These are phyloP conservation scores for Fusarium bactridioides DNA, from an alignment of 2,329 filamentous ascomycete genomes.

Conservation along the genomic window DNA sequence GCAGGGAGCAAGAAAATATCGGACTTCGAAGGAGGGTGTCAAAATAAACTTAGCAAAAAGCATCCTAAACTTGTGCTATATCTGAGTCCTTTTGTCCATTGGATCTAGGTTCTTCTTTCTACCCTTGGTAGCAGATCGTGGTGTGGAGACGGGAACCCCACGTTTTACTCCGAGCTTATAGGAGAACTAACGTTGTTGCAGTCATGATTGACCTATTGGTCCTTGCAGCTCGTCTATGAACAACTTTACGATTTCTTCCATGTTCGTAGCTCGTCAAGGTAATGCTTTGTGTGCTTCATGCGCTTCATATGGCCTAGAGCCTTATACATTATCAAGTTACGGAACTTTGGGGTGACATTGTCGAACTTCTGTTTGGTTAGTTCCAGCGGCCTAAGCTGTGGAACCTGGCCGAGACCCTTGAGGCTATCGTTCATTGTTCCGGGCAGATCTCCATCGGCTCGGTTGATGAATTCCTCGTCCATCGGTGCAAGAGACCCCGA, in stretches of 20 bases:
- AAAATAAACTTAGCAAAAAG: background rate
- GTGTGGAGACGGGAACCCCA: constrained; percentile 19
- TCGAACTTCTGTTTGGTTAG: constrained; percentile 22
- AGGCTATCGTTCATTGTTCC: background rate
- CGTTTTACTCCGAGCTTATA: background rate
- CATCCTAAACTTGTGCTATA: background rate
- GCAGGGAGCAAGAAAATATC: background rate
- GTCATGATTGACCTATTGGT: background rate
- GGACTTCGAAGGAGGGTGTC: background rate
- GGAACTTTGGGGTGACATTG: background rate
- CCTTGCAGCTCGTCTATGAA: background rate
- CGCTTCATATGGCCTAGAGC: background rate
- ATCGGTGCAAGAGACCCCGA: constrained; percentile 21
- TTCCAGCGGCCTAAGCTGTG: constrained; percentile 23
- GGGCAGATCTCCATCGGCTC: constrained; percentile 12
- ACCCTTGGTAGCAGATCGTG: background rate
- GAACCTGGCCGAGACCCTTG: constrained; percentile 14
- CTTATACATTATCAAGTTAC: background rate
- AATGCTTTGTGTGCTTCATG: background rate
- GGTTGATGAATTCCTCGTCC: constrained; percentile 5
- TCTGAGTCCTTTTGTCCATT: background rate
- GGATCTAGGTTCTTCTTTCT: background rate
- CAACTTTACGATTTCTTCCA: background rate
- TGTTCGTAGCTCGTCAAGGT: background rate
- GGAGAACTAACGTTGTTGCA: background rate